Evolutionary conservation across 495 filamentous ascomycete genomes (phyloP), one percentile per base, ranked within the genome.

Genomic region (Jackrogersella multiformis): DNA sequence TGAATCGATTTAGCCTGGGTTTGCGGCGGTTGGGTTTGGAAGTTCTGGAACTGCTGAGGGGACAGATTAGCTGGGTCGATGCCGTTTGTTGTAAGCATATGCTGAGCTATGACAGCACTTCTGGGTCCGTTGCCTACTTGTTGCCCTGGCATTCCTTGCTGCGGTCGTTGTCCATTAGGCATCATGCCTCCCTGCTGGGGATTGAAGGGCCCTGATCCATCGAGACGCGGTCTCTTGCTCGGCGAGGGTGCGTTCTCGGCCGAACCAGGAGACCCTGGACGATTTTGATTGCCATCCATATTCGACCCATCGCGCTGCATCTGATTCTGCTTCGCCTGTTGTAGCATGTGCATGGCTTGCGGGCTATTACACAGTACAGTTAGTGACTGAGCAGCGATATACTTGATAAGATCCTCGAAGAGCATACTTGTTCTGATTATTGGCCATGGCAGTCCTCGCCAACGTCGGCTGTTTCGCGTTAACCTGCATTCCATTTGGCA

Each of bases 201-300:
- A 70, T 91, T 91, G 71, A 90, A 90, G 21, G 83, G 82, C 36
- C 84, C 85, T 12, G 69, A 44, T 65, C 85, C 85, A 61, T 97
- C 95, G 36, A 97, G 84, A 35, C 94, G 92, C n/a, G 88, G 90
- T 71, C 95, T 84, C 80, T 99, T 99, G 55, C 89, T 92, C 7
- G 95, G 94, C 20, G 95, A 97, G 5, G 93, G 91, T 26, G 92
- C 92, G 71, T 96, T 96, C 39, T 97, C 94, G 24, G 86, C 87
- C 5, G 90, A 88, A 26, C 89, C 86, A 5, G 92, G 93, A 34
- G 92, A 97, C 63, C 90, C 90, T 23, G 92, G 89, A 42, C 91
- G 87, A 71, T 90, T 85, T 61, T 85, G 89, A 77, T 89, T 92
- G 78, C 92, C 92, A 57, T 97, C 93, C 80, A 96, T 92, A 46